Evolutionary conservation across 805 yeast genomes (phyloP).

Genomic region (Cyberlindnera misumaiensis): DNA sequence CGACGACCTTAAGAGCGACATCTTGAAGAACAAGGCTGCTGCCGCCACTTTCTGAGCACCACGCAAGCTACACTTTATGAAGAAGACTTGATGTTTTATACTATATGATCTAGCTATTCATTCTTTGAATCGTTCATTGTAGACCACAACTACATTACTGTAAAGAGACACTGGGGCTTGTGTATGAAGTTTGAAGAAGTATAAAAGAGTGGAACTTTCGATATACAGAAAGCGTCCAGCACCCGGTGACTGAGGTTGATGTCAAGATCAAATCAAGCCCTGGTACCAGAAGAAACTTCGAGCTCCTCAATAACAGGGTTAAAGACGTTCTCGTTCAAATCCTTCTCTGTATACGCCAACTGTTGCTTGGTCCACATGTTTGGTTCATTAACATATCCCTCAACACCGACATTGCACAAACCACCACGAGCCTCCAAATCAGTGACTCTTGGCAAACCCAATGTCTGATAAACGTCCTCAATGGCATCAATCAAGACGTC

Average conservation of each 20-base stretch:
- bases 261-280: constrained; percentile 2
- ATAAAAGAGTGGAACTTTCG: too few species aligned
- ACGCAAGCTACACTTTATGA: background rate
- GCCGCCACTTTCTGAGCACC: constrained; percentile 12
- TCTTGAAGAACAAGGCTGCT: constrained; percentile 25
- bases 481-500: constrained; percentile 73
- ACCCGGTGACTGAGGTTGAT: background rate
- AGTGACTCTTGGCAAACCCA: constrained; percentile 63
- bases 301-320: constrained; percentile 57
- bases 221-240: too few species aligned
- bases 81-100: too few species aligned
- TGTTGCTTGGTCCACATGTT: constrained; percentile 89
- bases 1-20: constrained; percentile 28
- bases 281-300: constrained; percentile 65
- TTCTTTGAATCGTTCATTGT: too few species aligned
- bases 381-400: constrained; percentile 36
- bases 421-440: constrained; percentile 84
- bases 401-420: constrained; percentile 81
- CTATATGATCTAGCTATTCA: too few species aligned
- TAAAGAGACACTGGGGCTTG: too few species aligned
- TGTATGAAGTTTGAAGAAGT: too few species aligned
- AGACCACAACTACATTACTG: too few species aligned
- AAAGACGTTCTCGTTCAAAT: constrained; percentile 59
- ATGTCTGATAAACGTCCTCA: constrained; percentile 70
- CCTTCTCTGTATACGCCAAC: constrained; percentile 52